Conservation (phyloP, 208 protist species). For the Wallacemonas sp. region DNA sequence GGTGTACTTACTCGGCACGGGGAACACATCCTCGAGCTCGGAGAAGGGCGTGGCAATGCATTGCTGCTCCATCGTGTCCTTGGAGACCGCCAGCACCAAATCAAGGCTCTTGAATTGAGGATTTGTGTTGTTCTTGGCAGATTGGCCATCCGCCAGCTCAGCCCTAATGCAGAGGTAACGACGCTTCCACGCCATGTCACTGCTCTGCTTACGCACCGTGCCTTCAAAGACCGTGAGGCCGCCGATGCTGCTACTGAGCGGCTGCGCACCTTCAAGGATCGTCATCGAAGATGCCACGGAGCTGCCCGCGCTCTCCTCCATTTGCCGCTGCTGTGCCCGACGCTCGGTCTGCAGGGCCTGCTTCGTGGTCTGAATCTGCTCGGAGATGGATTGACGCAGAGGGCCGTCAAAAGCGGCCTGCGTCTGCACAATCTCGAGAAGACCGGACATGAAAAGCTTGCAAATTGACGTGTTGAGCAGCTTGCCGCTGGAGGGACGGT, state of each 20-base stretch:
- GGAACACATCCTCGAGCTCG: slow-evolving; percentile 78
- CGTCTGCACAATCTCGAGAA: slow-evolving; percentile 77
- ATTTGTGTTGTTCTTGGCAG: slow-evolving; percentile 34
- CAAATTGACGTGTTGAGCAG: slow-evolving; percentile 73
- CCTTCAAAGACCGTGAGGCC: slow-evolving; percentile 63
- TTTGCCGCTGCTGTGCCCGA: slow-evolving; percentile 33
- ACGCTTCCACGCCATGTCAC: slow-evolving; percentile 72
- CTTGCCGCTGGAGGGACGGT: slow-evolving; percentile 61
- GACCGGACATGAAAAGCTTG: slow-evolving; percentile 71
- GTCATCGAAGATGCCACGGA: slow-evolving; percentile 50
- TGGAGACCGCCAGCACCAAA: slow-evolving; percentile 68
- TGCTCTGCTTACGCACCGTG: slow-evolving; percentile 72
- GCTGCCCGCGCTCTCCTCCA: slow-evolving; percentile 55
- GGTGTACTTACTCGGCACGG: slow-evolving; percentile 76
- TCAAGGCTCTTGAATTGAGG: slow-evolving; percentile 70
- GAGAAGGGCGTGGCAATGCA: slow-evolving; percentile 74
- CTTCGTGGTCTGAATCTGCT: slow-evolving; percentile 68
- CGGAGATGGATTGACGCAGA: slow-evolving; percentile 58
- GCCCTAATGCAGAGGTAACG: slow-evolving; percentile 78
- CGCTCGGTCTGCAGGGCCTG: slow-evolving; percentile 51
- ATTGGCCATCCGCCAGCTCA: slow-evolving; percentile 59
- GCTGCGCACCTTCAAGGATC: slow-evolving; percentile 66
- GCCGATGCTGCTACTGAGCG: slow-evolving; percentile 49
- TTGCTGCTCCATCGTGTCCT: slow-evolving; percentile 80
- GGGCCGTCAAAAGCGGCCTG: slow-evolving; percentile 56